Evolutionary conservation across 176 grass and related monocot genomes (phyloP).

Genomic region (Aegilops bicornis): DNA sequence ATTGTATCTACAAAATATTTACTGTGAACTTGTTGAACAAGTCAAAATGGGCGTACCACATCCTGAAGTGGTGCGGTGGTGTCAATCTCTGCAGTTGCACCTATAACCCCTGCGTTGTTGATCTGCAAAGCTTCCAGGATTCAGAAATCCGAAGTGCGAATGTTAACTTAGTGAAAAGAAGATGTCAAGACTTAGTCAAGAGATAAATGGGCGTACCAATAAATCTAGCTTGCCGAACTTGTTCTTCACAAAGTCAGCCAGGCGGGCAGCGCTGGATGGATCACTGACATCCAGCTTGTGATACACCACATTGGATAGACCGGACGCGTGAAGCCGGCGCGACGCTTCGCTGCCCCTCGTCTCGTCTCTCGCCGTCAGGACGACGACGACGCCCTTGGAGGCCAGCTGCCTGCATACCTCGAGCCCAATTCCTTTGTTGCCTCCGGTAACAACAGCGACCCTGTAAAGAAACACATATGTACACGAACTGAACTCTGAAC

Average conservation of each 20-base stretch:
- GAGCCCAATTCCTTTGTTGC: conserved; percentile 58
- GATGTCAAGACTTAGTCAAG: neutral
- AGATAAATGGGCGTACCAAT: neutral
- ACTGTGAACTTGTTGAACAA: neutral
- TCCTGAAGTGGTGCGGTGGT: conserved; percentile 12
- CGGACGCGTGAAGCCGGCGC: conserved; percentile 23
- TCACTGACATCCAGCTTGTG: conserved; percentile 50
- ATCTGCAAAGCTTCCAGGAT: conserved; percentile 25
- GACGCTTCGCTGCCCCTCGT: conserved; percentile 32
- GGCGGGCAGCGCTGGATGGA: conserved; percentile 10
- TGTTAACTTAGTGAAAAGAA: neutral
- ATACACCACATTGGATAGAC: conserved; percentile 24
- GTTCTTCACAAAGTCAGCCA: conserved; percentile 41
- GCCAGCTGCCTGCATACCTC: conserved; percentile 54
- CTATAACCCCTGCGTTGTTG: conserved; percentile 44
- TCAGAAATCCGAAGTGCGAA: neutral
- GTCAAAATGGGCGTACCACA: conserved; percentile 18
- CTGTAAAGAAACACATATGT: neutral
- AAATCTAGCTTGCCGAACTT: conserved; percentile 64
- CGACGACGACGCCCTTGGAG: conserved; percentile 37
- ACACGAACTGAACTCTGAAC: neutral
- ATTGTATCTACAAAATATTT: neutral
- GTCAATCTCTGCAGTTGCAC: conserved; percentile 26
- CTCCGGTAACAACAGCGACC: conserved; percentile 59
- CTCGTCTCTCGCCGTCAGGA: conserved; percentile 58